A percentile compares a stretch with the other conserved stretches of the same genome.
phyloP scores from a whole-genome alignment of 2,329 filamentous ascomycete species.

The Emergomyces pasteurianus region DNA sequence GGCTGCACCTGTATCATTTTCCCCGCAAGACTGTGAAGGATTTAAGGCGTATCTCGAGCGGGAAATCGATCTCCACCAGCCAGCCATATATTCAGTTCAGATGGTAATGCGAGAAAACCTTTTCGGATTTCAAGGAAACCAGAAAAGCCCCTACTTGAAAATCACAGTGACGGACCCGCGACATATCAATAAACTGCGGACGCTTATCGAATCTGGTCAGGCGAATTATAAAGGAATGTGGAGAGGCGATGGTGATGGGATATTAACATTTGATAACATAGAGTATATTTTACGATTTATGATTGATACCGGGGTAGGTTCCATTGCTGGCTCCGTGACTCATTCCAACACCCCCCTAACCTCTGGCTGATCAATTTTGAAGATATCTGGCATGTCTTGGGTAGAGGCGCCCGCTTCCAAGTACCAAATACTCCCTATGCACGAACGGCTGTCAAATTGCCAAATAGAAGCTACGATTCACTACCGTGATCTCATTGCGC shows the following conservation, averaged over 20 bases:
- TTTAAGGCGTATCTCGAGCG: slow-evolving; percentile 74
- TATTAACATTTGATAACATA: slow-evolving; percentile 91
- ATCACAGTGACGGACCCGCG: slow-evolving; percentile 87
- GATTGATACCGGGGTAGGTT: slow-evolving; percentile 75
- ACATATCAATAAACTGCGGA: slow-evolving; percentile 63
- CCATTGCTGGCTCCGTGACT: neutral
- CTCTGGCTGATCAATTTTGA: neutral
- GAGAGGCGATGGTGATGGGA: slow-evolving; percentile 54
- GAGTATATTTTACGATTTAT: slow-evolving; percentile 94
- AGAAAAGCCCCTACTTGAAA: slow-evolving; percentile 83
- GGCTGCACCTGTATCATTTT: slow-evolving; percentile 73
- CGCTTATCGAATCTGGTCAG: slow-evolving; percentile 57
- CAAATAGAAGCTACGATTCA: slow-evolving; percentile 87
- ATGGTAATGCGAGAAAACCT: slow-evolving; percentile 82
- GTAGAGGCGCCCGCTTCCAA: slow-evolving; percentile 62
- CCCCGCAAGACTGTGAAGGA: slow-evolving; percentile 59
- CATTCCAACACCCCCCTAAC: neutral
- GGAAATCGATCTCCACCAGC: slow-evolving; percentile 60
- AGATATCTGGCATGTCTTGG: slow-evolving; percentile 95
- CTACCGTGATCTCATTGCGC: slow-evolving; percentile 73
- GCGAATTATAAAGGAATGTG: slow-evolving; percentile 90
- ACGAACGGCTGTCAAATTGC: slow-evolving; percentile 74
- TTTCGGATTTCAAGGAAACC: slow-evolving; percentile 87
- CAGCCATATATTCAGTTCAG: slow-evolving; percentile 66
- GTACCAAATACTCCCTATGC: slow-evolving; percentile 52